A percentile compares a stretch with the other conserved stretches of the same genome.
phyloP scores from a whole-genome alignment of 2,329 filamentous ascomycete genomes.

The Chaetothyriales sp. region DNA sequence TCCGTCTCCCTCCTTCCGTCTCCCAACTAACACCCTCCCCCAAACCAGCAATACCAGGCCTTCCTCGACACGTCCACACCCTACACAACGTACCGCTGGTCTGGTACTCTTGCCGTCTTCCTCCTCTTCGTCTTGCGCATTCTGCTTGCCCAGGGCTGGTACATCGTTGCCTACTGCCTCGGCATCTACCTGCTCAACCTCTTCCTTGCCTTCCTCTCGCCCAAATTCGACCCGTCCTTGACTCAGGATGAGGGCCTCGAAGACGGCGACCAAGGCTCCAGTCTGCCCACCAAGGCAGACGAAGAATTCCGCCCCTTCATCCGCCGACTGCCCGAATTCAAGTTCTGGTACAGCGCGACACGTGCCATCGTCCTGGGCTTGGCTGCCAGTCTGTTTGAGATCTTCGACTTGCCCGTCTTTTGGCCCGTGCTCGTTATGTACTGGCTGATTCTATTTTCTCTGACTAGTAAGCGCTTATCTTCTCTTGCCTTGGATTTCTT shows the following conservation, averaged over 20 bases:
- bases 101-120: conserved; percentile 63
- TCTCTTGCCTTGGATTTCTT: background rate
- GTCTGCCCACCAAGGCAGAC: conserved; percentile 82
- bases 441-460: conserved; percentile 89
- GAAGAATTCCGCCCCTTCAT: conserved; percentile 98
- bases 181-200: conserved; percentile 98
- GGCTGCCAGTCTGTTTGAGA: conserved; percentile 76
- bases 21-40: conserved; percentile 3
- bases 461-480: conserved; percentile 62
- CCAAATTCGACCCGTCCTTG: conserved; percentile 96
- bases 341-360: conserved; percentile 97
- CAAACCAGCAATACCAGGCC: conserved; percentile 70
- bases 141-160: conserved; percentile 90
- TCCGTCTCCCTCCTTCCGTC: background rate
- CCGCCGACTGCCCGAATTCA: conserved; percentile 90
- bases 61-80: conserved; percentile 90
- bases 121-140: conserved; percentile 79
- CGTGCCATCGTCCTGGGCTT: conserved; percentile 74
- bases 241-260: conserved; percentile 94
- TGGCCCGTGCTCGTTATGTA: conserved; percentile 98
- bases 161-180: conserved; percentile 95
- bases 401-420: conserved; percentile 97
- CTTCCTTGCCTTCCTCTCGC: conserved; percentile 94
- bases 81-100: conserved; percentile 79
- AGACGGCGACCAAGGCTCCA: conserved; percentile 63